Evolutionary conservation across 1,284 basidiomycete genomes (phyloP).

Genomic region (Coriolopsis trogii): DNA sequence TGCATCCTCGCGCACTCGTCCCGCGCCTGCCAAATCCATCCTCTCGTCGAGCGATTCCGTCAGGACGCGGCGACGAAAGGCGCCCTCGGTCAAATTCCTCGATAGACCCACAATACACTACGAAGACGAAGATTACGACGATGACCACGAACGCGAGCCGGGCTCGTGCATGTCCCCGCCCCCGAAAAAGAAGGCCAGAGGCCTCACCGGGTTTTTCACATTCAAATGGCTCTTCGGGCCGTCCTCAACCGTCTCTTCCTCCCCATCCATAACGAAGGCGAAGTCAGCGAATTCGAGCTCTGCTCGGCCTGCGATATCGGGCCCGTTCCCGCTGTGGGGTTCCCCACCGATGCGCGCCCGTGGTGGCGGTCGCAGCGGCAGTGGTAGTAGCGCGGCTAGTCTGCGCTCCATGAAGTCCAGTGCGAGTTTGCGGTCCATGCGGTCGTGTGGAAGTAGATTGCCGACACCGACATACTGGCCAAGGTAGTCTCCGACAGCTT

Average conservation of each 20-base stretch:
- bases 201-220: conserved; percentile 25
- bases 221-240: conserved; percentile 28
- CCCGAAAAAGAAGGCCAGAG: conserved; percentile 24
- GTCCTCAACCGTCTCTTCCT: conserved; percentile 1
- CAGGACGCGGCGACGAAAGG: conserved; percentile 36
- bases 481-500: conserved; percentile 18
- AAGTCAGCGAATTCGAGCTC: conserved; percentile 22
- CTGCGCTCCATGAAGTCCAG: conserved; percentile 32
- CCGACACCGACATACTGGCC: conserved; percentile 34
- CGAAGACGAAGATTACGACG: conserved; percentile 30
- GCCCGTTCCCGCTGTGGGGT: conserved; percentile 38
- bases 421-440: conserved; percentile 29
- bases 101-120: conserved; percentile 42
- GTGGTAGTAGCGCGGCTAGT: conserved; percentile 23
- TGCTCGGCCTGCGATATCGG: conserved; percentile 37
- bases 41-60: conserved; percentile 36
- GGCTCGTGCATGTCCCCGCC: conserved; percentile 19
- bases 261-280: conserved; percentile 1
- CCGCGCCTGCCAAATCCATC: conserved; percentile 36
- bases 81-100: conserved; percentile 48
- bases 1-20: conserved; percentile 32
- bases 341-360: conserved; percentile 23
- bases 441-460: conserved; percentile 34
- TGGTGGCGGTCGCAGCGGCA: conserved; percentile 7
- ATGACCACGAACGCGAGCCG: conserved; percentile 29